Conservation (phyloP, 2,329 filamentous ascomycete species). For the Aspergillus carbonarius region DNA sequence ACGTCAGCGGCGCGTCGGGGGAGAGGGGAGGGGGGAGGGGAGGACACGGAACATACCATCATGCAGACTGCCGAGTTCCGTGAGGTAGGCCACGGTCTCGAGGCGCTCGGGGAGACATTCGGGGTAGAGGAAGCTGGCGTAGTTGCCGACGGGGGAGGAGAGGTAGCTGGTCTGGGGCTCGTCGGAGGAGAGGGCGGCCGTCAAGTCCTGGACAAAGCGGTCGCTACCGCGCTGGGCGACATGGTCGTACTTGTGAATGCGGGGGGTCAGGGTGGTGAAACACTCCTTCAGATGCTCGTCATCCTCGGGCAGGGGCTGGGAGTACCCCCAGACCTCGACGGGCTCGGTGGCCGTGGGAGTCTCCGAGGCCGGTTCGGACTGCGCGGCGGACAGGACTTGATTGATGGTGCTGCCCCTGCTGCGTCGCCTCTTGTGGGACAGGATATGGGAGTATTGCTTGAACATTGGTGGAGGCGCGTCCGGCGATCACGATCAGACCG, state of each 20-base stretch:
- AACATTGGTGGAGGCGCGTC: conserved; percentile 7
- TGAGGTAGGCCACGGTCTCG: conserved; percentile 12
- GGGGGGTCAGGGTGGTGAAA: conserved; percentile 10
- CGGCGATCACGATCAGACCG: neutral
- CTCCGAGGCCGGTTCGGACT: conserved; percentile 9
- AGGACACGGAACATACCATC: conserved; percentile 11
- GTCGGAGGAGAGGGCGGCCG: neutral
- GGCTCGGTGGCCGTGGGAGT: conserved; percentile 4
- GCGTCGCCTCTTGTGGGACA: conserved; percentile 14
- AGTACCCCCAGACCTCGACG: conserved; percentile 13
- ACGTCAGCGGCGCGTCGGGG: neutral
- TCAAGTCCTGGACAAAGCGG: conserved; percentile 14
- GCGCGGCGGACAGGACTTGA: conserved; percentile 8
- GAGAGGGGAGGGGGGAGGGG: too few species aligned
- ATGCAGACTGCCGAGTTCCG: conserved; percentile 11
- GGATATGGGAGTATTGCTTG: conserved; percentile 13
- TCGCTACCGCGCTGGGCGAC: conserved; percentile 14
- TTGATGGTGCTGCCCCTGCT: conserved; percentile 11
- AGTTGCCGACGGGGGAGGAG: conserved; percentile 13
- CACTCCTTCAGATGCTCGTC: conserved; percentile 6
- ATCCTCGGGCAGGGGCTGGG: conserved; percentile 6
- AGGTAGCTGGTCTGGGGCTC: conserved; percentile 11
- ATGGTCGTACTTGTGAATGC: conserved; percentile 16
- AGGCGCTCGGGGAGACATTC: conserved; percentile 14
- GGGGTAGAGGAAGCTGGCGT: conserved; percentile 15